Conservation (phyloP, 345 rosid genomes). For the Eucalyptus sideroxylon region DNA sequence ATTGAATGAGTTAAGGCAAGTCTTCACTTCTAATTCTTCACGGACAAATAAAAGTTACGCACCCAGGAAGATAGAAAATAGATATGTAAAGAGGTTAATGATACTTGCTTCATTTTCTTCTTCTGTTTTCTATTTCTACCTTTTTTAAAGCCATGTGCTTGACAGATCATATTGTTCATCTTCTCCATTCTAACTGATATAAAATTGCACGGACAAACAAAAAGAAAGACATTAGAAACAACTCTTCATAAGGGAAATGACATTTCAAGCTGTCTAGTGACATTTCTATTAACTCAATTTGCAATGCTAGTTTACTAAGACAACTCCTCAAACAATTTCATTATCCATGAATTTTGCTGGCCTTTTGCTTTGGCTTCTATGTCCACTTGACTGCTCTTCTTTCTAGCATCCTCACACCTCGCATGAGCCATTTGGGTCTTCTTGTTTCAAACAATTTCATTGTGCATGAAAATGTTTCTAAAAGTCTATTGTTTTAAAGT, state of each 20-base stretch:
- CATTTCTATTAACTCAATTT: no score
- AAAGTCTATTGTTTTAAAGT: neutral
- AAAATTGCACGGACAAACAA: rapidly evolving
- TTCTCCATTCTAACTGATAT: neutral
- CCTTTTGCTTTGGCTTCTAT: neutral
- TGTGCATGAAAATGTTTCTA: no score
- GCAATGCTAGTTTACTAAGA: neutral
- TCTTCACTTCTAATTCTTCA: neutral
- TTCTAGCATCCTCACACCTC: neutral
- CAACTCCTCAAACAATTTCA: neutral
- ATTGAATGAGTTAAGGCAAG: neutral
- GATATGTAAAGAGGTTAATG: neutral
- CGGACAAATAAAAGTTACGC: neutral
- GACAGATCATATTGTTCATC: neutral
- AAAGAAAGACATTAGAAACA: neutral
- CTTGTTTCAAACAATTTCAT: neutral
- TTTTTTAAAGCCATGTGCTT: rapidly evolving
- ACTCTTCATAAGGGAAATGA: neutral
- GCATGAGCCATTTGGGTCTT: neutral
- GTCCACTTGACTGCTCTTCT: rapidly evolving
- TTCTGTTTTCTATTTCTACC: no score
- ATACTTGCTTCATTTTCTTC: neutral
- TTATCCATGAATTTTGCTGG: neutral
- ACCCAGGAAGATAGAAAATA: neutral
- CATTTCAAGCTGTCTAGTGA: rapidly evolving